Percentiles rank a stretch among this genome's conserved stretches.
Conservation (phyloP, 768 basidiomycete genomes). For the Mrakia frigida region DNA sequence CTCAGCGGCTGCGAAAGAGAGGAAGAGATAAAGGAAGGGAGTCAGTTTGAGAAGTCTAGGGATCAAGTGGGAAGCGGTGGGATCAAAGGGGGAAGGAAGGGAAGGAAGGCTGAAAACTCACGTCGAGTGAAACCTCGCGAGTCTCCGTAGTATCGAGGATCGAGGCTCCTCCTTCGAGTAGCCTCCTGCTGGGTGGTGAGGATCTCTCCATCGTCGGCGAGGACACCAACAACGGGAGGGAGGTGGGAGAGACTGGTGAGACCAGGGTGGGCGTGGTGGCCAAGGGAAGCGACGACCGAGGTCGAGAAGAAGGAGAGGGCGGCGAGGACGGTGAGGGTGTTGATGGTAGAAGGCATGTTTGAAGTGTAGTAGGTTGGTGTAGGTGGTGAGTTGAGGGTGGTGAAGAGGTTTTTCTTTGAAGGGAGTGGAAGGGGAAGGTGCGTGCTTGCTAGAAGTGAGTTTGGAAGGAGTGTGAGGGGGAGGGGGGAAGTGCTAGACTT, state of each 20-base stretch:
- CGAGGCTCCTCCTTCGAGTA: slow-evolving; percentile 16
- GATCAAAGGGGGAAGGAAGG: neutral
- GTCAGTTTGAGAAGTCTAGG: neutral
- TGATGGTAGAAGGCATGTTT: neutral
- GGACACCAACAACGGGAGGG: slow-evolving; percentile 17
- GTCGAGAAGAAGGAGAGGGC: slow-evolving; percentile 1
- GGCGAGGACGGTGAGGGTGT: slow-evolving; percentile 11
- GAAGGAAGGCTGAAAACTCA: neutral
- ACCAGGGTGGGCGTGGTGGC: slow-evolving; percentile 31
- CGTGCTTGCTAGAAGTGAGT: slow-evolving; percentile 3
- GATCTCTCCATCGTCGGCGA: slow-evolving; percentile 17
- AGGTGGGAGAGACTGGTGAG: slow-evolving; percentile 31
- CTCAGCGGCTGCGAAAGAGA: slow-evolving; percentile 16
- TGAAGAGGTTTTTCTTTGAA: neutral
- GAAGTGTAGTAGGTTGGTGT: neutral
- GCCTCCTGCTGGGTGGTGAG: neutral
- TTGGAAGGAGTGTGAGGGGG: neutral
- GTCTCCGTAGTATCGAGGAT: slow-evolving; percentile 31
- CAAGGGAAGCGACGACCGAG: slow-evolving; percentile 25
- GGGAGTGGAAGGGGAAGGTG: neutral
- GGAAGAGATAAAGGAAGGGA: neutral
- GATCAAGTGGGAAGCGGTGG: neutral
- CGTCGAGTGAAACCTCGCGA: slow-evolving; percentile 29
- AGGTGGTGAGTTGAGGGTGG: neutral
- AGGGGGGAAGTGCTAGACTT: neutral